Evolutionary conservation across 192 early-diverging fungal genomes (phyloP), one percentile per base, ranked within the genome.

Genomic region (Phlyctochytrium planicorne): DNA sequence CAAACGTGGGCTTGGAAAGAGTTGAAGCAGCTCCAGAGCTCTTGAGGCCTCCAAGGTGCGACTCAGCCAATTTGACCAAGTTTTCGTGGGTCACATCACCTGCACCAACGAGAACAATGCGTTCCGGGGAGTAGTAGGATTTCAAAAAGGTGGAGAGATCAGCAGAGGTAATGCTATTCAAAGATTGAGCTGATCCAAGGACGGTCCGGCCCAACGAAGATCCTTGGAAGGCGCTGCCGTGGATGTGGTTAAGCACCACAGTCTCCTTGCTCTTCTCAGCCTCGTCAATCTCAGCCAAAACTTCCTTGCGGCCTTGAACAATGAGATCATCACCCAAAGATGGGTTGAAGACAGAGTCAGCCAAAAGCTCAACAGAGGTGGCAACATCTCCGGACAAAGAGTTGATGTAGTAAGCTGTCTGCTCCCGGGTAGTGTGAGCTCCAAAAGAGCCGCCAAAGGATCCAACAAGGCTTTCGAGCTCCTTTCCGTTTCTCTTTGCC

Each of bases 331-430:
- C 73, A 74, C 77, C 85, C 67, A 96, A 79, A 53, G 83, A 92
- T 16, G 93, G 93, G 84, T 91, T 88, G 65, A 93, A 94, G 59
- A 97, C 81, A 73, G 95, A 95, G 74, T 98, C 94, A 34, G 93
- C 89, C 57, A 98, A 82, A 62, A 98, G 85, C 69, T 94, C 96
- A 37, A 97, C 94, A 10, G 94, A 87, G 65, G 82, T 76, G n/a
- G 88, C 81, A 40, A 95, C 89, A 74, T 98, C 94, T 62, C 87
- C 76, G 72, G 90, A 87, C 63, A 98, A 85, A 32, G 93, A 82
- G 79, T 96, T 96, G 62, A 95, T 94, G 73, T 96, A 95, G 84
- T 94, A 98, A 40, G 95, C 94, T 24, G 94, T 97, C 80, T 98
- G 96, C 78, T 98, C 96, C 65, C 96, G 88, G 29, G 95, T 95